These are phyloP conservation scores for Isoetes taiwanensis DNA, from an alignment of 75 land plant species.

Conservation along the genomic window DNA sequence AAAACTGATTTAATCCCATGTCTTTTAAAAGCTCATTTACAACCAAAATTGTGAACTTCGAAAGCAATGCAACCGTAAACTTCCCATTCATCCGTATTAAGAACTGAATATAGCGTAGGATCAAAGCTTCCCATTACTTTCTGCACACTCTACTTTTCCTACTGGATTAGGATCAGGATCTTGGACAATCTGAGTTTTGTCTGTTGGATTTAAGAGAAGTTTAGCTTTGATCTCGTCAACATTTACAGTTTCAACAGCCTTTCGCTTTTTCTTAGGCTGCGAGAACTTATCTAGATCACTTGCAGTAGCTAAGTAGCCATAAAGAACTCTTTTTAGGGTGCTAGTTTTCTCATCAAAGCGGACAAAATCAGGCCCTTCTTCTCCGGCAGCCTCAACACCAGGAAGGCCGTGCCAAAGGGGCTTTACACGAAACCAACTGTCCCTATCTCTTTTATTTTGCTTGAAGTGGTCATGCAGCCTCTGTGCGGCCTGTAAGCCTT, in stretches of 20 bases:
- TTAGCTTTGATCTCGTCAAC: constrained; percentile 8
- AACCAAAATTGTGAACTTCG: too few species aligned
- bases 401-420: constrained; percentile 28
- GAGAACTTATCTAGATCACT: constrained; percentile 10
- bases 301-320: constrained; percentile 18
- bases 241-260: not conserved
- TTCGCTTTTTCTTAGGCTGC: constrained; percentile 4
- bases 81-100: too few species aligned
- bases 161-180: too few species aligned
- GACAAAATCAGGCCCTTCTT: constrained; percentile 25
- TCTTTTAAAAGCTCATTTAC: too few species aligned
- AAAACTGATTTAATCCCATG: too few species aligned
- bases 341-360: constrained; percentile 17
- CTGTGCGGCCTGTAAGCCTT: constrained; percentile 19
- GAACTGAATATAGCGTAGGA: too few species aligned
- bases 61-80: too few species aligned
- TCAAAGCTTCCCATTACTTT: too few species aligned
- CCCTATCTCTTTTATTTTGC: constrained; percentile 10
- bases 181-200: too few species aligned
- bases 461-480: constrained; percentile 25
- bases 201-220: too few species aligned
- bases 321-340: constrained; percentile 17
- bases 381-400: constrained; percentile 16
- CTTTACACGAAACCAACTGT: constrained; percentile 15
- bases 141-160: too few species aligned